Base-by-base conservation (phyloP, 2,329 filamentous ascomycete species). In the Gyromitra esculenta region DNA sequence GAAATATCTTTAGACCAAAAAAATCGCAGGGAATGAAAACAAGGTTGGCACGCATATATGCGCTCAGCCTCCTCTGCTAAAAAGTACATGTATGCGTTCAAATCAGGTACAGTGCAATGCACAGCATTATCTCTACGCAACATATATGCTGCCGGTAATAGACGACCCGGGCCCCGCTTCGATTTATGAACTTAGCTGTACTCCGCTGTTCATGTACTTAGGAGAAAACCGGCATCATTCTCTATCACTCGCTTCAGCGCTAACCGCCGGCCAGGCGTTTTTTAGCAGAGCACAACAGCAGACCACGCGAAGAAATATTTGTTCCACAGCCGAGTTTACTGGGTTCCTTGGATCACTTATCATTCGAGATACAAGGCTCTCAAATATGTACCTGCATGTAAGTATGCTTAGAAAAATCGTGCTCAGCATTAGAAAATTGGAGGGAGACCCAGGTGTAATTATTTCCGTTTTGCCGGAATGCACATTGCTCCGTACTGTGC, bases 301-400 rank as follows among this genome's bases (percentile, higher is more conserved):
- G n/a, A 31, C 43, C 41, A n/a, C 37, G 35, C 45, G 25, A 48
- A 43, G 21, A 31, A 60, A 31, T 35, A 48, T 35, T 18, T 21
- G 21, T 60, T 7, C 48, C 64, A 31, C 56, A 70, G 72, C 65
- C 72, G 64, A 69, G 72, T 74, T 74, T 60, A 45, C 21, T 56
- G 25, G 45, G 18, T 41, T 45, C 7, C 13, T 9, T 15, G 15
- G 11, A 41, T 54, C 15, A n/a, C n/a, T 25, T 37, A 41, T 59
- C 25, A n/a, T 48, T 18, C 18, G 48, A 63, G 65, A 25, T 11
- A 45, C 72, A 71, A 75, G 72, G 72, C 72, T 70, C 21, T 37
- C 31, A 8, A 69, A 62, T 74, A 63, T 75, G 72, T 75, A 75
- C 72, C 59, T 70, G 66, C 71, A 74, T 74, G 56, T 66, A 54